Evolutionary conservation across 2,329 filamentous ascomycete genomes (phyloP), one percentile per base, ranked within the genome.

Genomic region (Verticillium zaregamsianum): DNA sequence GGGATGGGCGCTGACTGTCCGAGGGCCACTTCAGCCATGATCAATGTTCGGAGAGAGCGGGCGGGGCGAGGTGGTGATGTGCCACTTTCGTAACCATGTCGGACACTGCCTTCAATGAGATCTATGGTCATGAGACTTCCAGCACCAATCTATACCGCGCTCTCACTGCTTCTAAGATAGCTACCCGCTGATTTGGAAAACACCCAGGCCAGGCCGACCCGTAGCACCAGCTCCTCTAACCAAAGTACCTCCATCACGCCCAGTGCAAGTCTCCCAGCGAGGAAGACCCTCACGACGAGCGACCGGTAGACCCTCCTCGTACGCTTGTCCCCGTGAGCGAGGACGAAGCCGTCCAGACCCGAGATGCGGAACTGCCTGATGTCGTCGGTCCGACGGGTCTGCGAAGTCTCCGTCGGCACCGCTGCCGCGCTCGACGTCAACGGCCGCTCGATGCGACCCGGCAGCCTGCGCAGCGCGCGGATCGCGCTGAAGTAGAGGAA

Each of bases 291-390:
- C 58, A 78, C 59, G 9, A 82, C 72, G 2, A 75, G 66, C 3
- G 68, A 63, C 35, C 73, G 66, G 63, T 85, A 84, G 2, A 59
- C 33, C 25, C 39, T 66, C 67, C 71, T 73, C 32, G 68, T 63
- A 33, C 59, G 28, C 8, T 58, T 39, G 31, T 76, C 68, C 25
- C 70, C 71, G 9, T 75, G 67, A 9, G 67, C 61, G 17, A 83
- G 68, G 5, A 83, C 74, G 63, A 77, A 83, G 14, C 74, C 79
- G 64, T 85, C 82, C 79, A 85, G 81, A 25, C 78, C 74, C 1
- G 81, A 83, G 15, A 80, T 78, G 37, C 79, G 77, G 67, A 82
- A 82, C 9, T 70, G 72, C 23, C 79, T 77, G 55, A 83, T 79
- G 55, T 84, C 80, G 20, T 54, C 49, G 40, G 31, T 55, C 40